Base-by-base conservation (phyloP, 2,329 filamentous ascomycete genomes). In the Fusarium irregulare region DNA sequence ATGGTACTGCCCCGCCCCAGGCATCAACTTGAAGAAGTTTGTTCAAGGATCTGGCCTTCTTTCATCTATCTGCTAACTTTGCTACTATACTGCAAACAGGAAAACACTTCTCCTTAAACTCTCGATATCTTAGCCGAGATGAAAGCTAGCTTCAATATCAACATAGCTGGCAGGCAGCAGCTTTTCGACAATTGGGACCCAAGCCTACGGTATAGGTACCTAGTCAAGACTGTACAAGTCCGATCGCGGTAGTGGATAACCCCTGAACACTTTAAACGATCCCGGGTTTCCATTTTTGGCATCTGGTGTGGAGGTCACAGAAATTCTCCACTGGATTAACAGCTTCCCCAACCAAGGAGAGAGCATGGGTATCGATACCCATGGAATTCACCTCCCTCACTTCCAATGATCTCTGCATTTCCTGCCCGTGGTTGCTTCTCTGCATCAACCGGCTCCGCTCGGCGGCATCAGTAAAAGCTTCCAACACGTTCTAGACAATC, bases 221-320 rank as follows among this genome's bases (percentile, higher is more conserved):
- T 28, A 37, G 32, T 37, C 32, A 37, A 37, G 10, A 28, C 40
- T 46, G 32, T 47, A 47, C 32, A 63, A 48, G 41, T 27, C 58
- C 41, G 62, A 59, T 65, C 46, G 27, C 14, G 34, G 51, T 34
- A 64, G 59, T 50, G 40, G 25, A 58, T 44, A 21, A 46, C 32
- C 62, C 62, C 59, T 64, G 51, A n/a, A 34, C 21, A 37, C 42
- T 46, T 47, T 59, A 37, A 28, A 44, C 53, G 32, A 47, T 62
- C 34, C 66, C 66, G 56, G 66, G 50, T 70, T 69, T 66, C 66
- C 66, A 47, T 57, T 70, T 70, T 46, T 37, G 66, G 63, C 28
- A 51, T 23, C 10, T 28, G 9, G 27, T 42, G 60, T 65, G 66
- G 65, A 66, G 41, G 59, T 46, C 50, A 59, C 46, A 28, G 16